Conservation (phyloP, 1,139 yeast species). For the Saccharomyces hybrid region DNA sequence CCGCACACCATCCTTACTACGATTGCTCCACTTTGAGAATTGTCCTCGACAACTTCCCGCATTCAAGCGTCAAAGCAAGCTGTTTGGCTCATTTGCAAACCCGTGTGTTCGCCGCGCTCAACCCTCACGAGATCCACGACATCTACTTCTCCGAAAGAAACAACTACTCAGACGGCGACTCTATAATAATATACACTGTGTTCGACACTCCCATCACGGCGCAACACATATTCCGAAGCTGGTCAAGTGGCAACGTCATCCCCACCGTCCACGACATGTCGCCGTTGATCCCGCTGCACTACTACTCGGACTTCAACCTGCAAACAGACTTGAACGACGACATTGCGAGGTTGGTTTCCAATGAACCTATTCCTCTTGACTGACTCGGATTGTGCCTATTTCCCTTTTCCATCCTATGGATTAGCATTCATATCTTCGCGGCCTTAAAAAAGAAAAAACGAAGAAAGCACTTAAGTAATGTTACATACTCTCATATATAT, state of each 20-base stretch:
- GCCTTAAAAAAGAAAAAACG: too few species aligned
- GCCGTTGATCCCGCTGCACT: slow-evolving; percentile 1
- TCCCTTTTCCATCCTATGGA: not conserved
- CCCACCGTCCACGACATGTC: not conserved
- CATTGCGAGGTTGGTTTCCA: not conserved
- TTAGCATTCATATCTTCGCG: not conserved
- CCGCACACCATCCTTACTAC: not conserved
- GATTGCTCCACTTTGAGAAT: slow-evolving; percentile 9
- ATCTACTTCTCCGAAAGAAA: slow-evolving; percentile 7
- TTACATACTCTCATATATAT: not conserved
- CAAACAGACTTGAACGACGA: not conserved
- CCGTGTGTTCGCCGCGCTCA: not conserved
- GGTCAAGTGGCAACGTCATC: not conserved
- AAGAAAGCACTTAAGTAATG: not conserved
- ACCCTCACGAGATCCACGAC: slow-evolving; percentile 3
- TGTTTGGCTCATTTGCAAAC: not conserved
- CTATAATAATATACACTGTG: slow-evolving; percentile 6
- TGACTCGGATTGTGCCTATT: not conserved
- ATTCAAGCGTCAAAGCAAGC: not conserved
- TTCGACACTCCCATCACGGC: slow-evolving; percentile 2
- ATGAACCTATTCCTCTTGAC: not conserved
- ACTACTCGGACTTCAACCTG: not conserved
- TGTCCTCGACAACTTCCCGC: slow-evolving; percentile 1
- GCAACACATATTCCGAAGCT: not conserved
- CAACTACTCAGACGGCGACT: not conserved